Conservation (phyloP, 805 yeast genomes). For the Candida glaebosa region DNA sequence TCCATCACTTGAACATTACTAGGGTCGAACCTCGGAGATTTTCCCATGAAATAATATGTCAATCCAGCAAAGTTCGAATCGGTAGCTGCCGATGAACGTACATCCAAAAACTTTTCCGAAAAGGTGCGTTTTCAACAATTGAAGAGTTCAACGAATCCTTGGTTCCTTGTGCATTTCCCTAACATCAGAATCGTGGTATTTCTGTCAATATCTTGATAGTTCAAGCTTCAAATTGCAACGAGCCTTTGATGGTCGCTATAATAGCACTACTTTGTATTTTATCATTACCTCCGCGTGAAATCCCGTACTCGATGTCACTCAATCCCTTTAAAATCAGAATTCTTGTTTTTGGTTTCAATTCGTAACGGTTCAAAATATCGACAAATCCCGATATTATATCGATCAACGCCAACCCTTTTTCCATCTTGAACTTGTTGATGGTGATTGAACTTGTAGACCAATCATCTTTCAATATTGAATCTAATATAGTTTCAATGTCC, state of each 20-base stretch:
- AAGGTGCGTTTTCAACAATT: no score
- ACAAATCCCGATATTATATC: conserved; percentile 79
- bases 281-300: conserved; percentile 90
- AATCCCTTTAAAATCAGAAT: conserved; percentile 64
- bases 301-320: conserved; percentile 86
- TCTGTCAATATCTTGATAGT: no score
- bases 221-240: conserved; percentile 41
- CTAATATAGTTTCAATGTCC: conserved; percentile 72
- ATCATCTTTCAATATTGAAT: conserved; percentile 78
- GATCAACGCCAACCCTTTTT: conserved; percentile 84
- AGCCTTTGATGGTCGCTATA: conserved; percentile 77
- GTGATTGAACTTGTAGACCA: conserved; percentile 78
- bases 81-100: no score
- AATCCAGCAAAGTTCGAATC: no score
- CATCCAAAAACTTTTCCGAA: no score
- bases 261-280: conserved; percentile 86
- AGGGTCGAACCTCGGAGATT: no score
- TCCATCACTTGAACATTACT: no score
- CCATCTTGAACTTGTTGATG: conserved; percentile 57
- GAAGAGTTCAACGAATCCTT: no score
- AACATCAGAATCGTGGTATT: no score
- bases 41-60: no score
- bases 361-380: conserved; percentile 64
- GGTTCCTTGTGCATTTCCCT: no score
- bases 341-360: conserved; percentile 60